phyloP scores from a whole-genome alignment of 2,329 filamentous ascomycete species.

The Pyricularia grisea region DNA sequence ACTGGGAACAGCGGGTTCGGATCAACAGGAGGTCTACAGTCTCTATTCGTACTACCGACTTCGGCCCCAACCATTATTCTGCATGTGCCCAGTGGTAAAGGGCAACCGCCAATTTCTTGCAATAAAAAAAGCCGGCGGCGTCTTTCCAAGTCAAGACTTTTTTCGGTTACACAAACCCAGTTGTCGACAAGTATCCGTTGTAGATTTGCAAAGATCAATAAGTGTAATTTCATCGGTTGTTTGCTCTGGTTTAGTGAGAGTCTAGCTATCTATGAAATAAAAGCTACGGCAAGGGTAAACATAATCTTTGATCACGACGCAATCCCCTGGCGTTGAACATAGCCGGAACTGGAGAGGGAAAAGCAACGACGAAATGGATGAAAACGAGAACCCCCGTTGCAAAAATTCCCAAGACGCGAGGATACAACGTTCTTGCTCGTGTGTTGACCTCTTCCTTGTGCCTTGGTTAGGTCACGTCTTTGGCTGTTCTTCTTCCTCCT shows the following conservation, averaged over 20 bases:
- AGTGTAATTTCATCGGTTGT: background rate
- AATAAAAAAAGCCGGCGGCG: no score
- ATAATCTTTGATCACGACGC: background rate
- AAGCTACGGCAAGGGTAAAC: background rate
- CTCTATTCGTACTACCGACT: no score
- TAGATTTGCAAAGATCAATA: no score
- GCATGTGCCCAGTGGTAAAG: no score
- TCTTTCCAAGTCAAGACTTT: no score
- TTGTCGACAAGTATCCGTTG: no score
- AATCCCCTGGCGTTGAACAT: background rate
- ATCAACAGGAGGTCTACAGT: no score
- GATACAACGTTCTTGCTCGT: background rate
- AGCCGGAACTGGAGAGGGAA: background rate
- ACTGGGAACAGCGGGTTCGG: no score
- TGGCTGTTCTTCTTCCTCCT: background rate
- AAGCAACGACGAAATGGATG: background rate
- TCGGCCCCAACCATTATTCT: no score
- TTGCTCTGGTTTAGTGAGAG: background rate
- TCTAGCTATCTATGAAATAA: background rate
- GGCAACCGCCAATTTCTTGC: no score
- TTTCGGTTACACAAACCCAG: no score
- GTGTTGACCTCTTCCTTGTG: background rate
- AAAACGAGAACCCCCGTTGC: no score
- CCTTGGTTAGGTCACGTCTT: background rate
- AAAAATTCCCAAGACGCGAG: background rate